These are phyloP conservation scores for Rhinocladiella mackenziei DNA, from an alignment of 2,329 filamentous ascomycete genomes.

Conservation along the genomic window DNA sequence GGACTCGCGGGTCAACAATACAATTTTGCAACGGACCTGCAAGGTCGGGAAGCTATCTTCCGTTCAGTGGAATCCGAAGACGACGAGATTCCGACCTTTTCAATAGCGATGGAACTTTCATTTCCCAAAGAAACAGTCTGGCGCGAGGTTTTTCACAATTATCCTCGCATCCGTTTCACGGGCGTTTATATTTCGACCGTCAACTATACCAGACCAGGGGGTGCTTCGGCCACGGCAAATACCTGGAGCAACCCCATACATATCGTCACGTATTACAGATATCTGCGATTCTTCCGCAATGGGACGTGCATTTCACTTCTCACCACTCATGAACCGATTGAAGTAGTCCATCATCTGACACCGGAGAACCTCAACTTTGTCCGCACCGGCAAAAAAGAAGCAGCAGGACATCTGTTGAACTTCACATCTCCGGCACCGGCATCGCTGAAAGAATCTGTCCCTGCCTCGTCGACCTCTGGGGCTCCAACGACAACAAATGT, in stretches of 20 bases:
- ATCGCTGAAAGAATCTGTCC: slow-evolving; percentile 29
- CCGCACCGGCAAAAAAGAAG: slow-evolving; percentile 25
- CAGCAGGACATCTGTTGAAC: slow-evolving; percentile 16
- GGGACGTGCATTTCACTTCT: slow-evolving; percentile 77
- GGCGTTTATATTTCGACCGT: slow-evolving; percentile 96
- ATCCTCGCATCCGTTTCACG: slow-evolving; percentile 87
- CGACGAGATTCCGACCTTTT: slow-evolving; percentile 29
- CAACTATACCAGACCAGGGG: slow-evolving; percentile 85
- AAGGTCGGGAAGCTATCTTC: slow-evolving; percentile 39
- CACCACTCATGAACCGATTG: slow-evolving; percentile 74
- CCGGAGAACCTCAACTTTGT: slow-evolving; percentile 59
- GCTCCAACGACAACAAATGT: slow-evolving; percentile 31
- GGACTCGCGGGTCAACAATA: slow-evolving; percentile 85
- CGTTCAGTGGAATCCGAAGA: slow-evolving; percentile 32
- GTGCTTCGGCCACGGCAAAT: slow-evolving; percentile 63
- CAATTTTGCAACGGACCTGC: slow-evolving; percentile 61
- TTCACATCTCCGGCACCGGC: slow-evolving; percentile 19
- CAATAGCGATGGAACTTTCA: slow-evolving; percentile 21
- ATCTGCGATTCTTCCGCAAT: slow-evolving; percentile 90
- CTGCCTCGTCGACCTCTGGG: slow-evolving; percentile 39
- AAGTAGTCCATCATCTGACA: slow-evolving; percentile 80
- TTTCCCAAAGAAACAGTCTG: slow-evolving; percentile 41
- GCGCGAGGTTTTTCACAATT: slow-evolving; percentile 69
- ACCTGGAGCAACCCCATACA: slow-evolving; percentile 82
- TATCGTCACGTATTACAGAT: slow-evolving; percentile 97